A percentile compares a stretch with the other conserved stretches of the same genome.
phyloP scores from a whole-genome alignment of 805 yeast species.

The Candida multigemmis region DNA sequence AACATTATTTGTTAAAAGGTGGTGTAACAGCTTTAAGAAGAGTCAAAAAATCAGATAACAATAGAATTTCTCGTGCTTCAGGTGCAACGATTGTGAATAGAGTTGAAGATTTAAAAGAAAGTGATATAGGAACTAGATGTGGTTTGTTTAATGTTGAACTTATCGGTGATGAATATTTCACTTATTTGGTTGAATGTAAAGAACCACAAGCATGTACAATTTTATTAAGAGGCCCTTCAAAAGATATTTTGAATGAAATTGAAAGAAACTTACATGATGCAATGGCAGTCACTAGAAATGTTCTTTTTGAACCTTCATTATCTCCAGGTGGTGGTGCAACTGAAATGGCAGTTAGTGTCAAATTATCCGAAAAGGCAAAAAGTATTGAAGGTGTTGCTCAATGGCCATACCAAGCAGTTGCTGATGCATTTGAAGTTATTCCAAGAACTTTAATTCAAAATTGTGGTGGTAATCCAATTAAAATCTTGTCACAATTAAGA shows the following conservation, averaged over 20 bases:
- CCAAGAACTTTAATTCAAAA: conserved; percentile 96
- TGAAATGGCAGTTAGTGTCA: conserved; percentile 95
- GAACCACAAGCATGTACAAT: conserved; percentile 93
- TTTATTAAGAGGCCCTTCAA: conserved; percentile 89
- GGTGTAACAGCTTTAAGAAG: conserved; percentile 90
- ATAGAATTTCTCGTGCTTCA: conserved; percentile 92
- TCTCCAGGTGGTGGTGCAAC: conserved; percentile 99
- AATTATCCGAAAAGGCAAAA: conserved; percentile 83
- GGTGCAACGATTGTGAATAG: conserved; percentile 97
- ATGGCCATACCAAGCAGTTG: conserved; percentile 98
- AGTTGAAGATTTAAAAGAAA: conserved; percentile 85
- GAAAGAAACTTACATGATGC: conserved; percentile 98
- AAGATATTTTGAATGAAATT: conserved; percentile 91
- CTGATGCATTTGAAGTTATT: conserved; percentile 97
- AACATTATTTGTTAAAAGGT: conserved; percentile 88
- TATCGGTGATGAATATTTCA: conserved; percentile 95
- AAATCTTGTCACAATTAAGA: conserved; percentile 81
- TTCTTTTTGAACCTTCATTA: conserved; percentile 85
- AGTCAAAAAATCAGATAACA: conserved; percentile 90
- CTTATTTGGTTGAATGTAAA: conserved; percentile 71
- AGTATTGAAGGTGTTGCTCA: conserved; percentile 90
- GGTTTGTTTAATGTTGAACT: conserved; percentile 88
- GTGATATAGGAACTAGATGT: conserved; percentile 83
- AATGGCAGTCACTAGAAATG: conserved; percentile 94
- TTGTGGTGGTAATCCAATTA: conserved; percentile 95